These are phyloP conservation scores for Thermochaetoides thermophila DNA, from an alignment of 495 filamentous ascomycete genomes.

Conservation along the genomic window DNA sequence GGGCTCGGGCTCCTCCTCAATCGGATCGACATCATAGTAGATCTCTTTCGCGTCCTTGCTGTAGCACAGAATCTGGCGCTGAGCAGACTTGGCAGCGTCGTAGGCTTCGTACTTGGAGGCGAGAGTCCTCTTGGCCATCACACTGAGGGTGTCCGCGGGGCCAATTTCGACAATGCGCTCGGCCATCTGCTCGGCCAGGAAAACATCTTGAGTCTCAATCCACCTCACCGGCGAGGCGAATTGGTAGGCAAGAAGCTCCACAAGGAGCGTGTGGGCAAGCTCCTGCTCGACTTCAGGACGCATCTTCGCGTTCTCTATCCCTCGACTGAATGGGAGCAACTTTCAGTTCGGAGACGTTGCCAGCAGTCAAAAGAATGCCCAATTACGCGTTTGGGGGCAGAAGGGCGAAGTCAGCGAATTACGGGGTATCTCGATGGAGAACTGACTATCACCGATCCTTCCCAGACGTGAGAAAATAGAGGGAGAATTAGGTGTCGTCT, in stretches of 20 bases:
- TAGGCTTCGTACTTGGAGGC: constrained; percentile 98
- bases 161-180: constrained; percentile 97
- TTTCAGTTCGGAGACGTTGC: too few relatives aligned
- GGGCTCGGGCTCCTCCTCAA: constrained; percentile 72
- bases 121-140: constrained; percentile 92
- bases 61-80: constrained; percentile 96
- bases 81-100: constrained; percentile 87
- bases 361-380: too few relatives aligned
- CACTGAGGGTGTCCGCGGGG: constrained; percentile 93
- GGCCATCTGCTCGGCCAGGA: constrained; percentile 85
- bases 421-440: too few relatives aligned
- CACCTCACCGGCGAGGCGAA: constrained; percentile 97
- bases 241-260: constrained; percentile 97
- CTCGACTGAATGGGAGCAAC: too few relatives aligned
- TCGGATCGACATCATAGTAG: constrained; percentile 95
- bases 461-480: too few relatives aligned
- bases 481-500: too few relatives aligned
- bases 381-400: too few relatives aligned
- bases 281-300: constrained; percentile 98
- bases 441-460: too few relatives aligned
- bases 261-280: constrained; percentile 89
- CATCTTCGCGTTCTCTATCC: constrained; percentile 68
- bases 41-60: constrained; percentile 99
- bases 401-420: too few relatives aligned
- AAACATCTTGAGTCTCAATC: constrained; percentile 99